Percentiles rank a stretch among this genome's conserved stretches.
Conservation (phyloP, 2,329 filamentous ascomycete genomes). For the Thielaviopsis musarum region DNA sequence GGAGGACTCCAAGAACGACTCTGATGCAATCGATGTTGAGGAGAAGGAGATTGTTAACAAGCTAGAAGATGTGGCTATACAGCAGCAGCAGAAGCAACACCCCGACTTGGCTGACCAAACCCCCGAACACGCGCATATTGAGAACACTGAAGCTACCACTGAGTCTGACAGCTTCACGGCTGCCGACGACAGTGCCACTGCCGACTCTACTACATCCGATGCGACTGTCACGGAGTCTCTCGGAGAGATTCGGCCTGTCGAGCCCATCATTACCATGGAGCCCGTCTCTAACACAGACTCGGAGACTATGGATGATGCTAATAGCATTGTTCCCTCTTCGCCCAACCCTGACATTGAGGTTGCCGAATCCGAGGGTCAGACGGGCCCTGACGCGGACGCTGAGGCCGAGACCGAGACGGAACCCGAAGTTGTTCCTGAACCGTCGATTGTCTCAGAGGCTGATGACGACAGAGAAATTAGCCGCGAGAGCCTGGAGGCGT, state of each 20-base stretch:
- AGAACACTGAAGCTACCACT: constrained; percentile 3
- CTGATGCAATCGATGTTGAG: background rate
- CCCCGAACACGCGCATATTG: background rate
- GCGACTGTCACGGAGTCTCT: background rate
- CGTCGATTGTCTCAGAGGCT: constrained; percentile 11
- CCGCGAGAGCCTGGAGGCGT: constrained; percentile 8
- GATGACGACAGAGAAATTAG: constrained; percentile 10
- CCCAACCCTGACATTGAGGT: background rate
- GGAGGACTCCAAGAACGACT: background rate
- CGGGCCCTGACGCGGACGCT: background rate
- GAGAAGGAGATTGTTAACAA: constrained; percentile 5
- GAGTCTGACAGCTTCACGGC: constrained; percentile 1
- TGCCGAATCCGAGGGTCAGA: background rate
- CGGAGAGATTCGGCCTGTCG: background rate
- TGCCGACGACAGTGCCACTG: background rate
- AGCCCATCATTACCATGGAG: background rate
- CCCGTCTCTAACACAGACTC: background rate
- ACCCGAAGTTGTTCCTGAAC: constrained; percentile 10
- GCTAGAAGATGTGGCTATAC: constrained; percentile 6
- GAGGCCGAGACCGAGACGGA: constrained; percentile 3
- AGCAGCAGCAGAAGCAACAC: background rate
- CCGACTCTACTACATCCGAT: background rate
- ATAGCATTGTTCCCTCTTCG: background rate
- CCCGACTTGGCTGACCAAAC: background rate
- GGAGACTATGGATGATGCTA: background rate